Conservation (phyloP, 345 rosid species). For the Eucalyptus regnans region DNA sequence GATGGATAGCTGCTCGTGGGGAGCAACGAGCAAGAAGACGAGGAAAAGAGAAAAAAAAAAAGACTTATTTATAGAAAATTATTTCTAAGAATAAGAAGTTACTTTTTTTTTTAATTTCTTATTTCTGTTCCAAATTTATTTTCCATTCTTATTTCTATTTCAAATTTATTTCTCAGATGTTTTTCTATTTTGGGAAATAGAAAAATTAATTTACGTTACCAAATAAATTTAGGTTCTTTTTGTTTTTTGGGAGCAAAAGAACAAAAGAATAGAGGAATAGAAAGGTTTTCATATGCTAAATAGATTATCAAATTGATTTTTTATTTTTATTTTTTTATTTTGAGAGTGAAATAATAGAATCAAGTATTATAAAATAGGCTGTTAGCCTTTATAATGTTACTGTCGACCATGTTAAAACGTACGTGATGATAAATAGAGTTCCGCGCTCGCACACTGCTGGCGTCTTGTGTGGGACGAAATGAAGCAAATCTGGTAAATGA, state of each 20-base stretch:
- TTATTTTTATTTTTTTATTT: too few species aligned
- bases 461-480: not conserved
- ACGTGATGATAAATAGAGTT: not conserved
- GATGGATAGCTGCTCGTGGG: accelerated
- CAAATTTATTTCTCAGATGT: too few species aligned
- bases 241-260: accelerated
- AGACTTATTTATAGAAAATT: too few species aligned
- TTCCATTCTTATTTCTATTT: accelerated
- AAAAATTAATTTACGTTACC: too few species aligned
- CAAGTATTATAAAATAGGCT: too few species aligned
- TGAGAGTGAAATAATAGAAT: accelerated
- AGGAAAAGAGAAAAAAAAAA: too few species aligned
- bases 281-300: too few species aligned
- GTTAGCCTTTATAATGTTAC: not conserved
- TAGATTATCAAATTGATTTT: too few species aligned
- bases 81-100: too few species aligned
- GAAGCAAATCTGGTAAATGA: not conserved
- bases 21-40: too few species aligned
- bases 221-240: accelerated
- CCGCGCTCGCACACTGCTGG: not conserved
- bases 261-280: accelerated
- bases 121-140: too few species aligned
- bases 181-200: accelerated
- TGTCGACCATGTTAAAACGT: not conserved
- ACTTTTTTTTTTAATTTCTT: too few species aligned